These are phyloP conservation scores for Microbotryum scabiosae DNA, from an alignment of 1,284 basidiomycete genomes.

Conservation along the genomic window DNA sequence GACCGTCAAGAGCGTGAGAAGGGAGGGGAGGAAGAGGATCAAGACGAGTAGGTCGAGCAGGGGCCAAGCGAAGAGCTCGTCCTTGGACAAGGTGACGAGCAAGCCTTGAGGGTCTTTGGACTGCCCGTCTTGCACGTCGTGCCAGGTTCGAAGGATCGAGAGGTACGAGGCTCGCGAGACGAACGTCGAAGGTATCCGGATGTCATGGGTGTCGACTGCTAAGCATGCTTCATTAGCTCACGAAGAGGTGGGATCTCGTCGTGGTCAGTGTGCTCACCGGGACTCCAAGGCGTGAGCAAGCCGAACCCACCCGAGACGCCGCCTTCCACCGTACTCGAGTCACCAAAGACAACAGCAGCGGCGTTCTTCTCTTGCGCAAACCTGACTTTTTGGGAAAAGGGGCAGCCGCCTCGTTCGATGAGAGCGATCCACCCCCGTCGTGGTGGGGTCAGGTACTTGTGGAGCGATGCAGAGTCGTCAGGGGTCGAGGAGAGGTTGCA, in stretches of 20 bases:
- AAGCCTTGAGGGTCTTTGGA: not conserved
- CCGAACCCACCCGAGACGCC: slow-evolving; percentile 43
- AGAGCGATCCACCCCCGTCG: slow-evolving; percentile 67
- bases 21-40: slow-evolving; percentile 68
- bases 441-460: slow-evolving; percentile 39
- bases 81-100: slow-evolving; percentile 13
- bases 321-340: slow-evolving; percentile 43
- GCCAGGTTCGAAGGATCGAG: slow-evolving; percentile 34
- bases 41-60: slow-evolving; percentile 50
- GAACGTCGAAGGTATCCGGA: slow-evolving; percentile 44
- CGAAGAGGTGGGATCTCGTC: not conserved
- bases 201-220: slow-evolving; percentile 43
- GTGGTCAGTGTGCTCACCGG: slow-evolving; percentile 5
- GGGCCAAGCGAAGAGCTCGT: slow-evolving; percentile 14
- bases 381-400: slow-evolving; percentile 76
- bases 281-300: slow-evolving; percentile 29
- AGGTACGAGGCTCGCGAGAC: slow-evolving; percentile 43
- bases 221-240: too few species aligned
- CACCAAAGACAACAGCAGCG: slow-evolving; percentile 77
- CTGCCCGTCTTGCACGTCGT: slow-evolving; percentile 16
- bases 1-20: slow-evolving; percentile 68
- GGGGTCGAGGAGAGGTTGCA: slow-evolving; percentile 7
- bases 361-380: slow-evolving; percentile 78
- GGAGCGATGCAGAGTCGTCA: not conserved
- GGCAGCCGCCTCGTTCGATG: slow-evolving; percentile 73